Base-by-base conservation (phyloP, 208 protist genomes). In the Naegleria fowleri region DNA sequence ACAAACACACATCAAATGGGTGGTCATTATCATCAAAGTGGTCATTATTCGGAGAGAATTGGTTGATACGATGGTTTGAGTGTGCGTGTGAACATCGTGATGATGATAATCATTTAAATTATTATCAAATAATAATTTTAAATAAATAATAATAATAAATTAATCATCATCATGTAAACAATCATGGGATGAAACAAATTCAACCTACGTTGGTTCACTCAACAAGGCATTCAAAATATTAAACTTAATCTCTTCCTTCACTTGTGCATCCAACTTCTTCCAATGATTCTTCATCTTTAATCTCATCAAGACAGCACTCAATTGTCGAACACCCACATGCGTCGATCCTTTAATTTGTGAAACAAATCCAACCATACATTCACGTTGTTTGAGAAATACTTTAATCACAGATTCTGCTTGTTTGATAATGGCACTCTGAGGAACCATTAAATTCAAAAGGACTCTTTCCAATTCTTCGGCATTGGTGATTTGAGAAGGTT, bases 271-370 rank as follows among this genome's bases (percentile, higher is more conserved):
- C 0, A 93, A 29, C 15, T 92, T 43, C 43, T 43, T 39, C 91
- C 91, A 94, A 41, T 92, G 90, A 55, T n/a, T 58, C 33, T 58
- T 90, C 2, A 94, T 39, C 13, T 93, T 91, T 79, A 90, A 59
- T 90, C 93, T 76, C 36, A 94, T 79, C 11, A 93, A 84, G 22
- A 93, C 85, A 39, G 90, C 91, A 76, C 91, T n/a, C 25, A 93
- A 59, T 84, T 94, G 93, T 90, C 75, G 86, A 22, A 94, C 90
- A 86, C 92, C 52, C 79, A 6, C 22, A 87, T 38, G 58, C 43
- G 33, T 19, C 19, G 29, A 86, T 33, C 11, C 7, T 38, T 67
- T 9, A 67, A 89, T 67, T 25, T 67, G 41, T 75, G 51, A 41
- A 89, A 67, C 19, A 67, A 89, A 89, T 89, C 36, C 86, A 29